These are phyloP conservation scores for Monosporascus cannonballus DNA, from an alignment of 2,329 filamentous ascomycete species.

Conservation along the genomic window DNA sequence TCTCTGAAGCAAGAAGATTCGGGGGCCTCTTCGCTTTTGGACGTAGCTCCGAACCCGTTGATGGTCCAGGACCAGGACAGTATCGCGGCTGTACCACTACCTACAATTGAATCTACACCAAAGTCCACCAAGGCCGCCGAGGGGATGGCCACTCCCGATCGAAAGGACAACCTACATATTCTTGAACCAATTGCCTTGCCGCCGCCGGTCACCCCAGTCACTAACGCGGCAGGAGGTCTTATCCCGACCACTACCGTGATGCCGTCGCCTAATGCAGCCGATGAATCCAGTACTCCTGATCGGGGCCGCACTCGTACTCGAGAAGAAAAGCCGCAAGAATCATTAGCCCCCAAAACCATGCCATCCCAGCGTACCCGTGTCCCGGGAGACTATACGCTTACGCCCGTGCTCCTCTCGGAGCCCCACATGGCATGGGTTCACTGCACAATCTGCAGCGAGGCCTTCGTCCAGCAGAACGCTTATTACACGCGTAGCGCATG, in stretches of 20 bases:
- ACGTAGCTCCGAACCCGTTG: slow-evolving; percentile 13
- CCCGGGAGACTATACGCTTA: slow-evolving; percentile 79
- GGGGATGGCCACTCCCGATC: not conserved
- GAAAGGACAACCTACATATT: slow-evolving; percentile 4
- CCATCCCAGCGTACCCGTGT: slow-evolving; percentile 34
- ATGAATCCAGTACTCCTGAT: not conserved
- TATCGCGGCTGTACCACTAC: slow-evolving; percentile 12
- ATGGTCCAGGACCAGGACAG: slow-evolving; percentile 7
- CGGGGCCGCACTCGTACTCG: not conserved
- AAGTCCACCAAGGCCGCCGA: slow-evolving; percentile 3
- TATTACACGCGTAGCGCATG: slow-evolving; percentile 83
- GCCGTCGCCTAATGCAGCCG: not conserved
- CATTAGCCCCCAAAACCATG: slow-evolving; percentile 6
- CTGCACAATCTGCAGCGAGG: slow-evolving; percentile 74
- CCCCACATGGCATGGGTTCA: slow-evolving; percentile 78
- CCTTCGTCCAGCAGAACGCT: slow-evolving; percentile 83
- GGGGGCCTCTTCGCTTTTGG: slow-evolving; percentile 16
- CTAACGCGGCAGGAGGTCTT: slow-evolving; percentile 2
- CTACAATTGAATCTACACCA: slow-evolving; percentile 12
- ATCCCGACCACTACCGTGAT: not conserved
- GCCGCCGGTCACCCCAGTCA: slow-evolving; percentile 1
- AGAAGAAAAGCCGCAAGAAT: slow-evolving; percentile 9
- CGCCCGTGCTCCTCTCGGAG: slow-evolving; percentile 67
- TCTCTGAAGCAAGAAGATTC: slow-evolving; percentile 28
- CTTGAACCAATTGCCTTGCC: slow-evolving; percentile 6